Percentiles rank a stretch among this genome's conserved stretches.
Conservation (phyloP, 148 eudicot genomes). For the Drosera capensis region DNA sequence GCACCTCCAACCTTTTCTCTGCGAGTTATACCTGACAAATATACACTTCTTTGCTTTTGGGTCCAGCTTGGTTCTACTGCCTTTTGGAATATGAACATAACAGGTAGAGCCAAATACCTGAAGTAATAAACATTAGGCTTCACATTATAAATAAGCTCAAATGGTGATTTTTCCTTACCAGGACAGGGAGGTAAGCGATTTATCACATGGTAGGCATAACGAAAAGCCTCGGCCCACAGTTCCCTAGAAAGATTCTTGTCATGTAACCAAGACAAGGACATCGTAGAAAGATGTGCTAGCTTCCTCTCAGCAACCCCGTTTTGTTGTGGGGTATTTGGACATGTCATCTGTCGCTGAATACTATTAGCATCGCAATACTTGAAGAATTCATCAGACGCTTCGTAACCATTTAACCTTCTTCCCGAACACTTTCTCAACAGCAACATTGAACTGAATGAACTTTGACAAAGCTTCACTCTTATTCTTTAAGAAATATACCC, state of each 20-base stretch:
- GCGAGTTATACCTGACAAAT: too few species aligned
- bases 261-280: background rate
- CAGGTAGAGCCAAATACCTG: background rate
- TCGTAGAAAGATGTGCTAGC: background rate
- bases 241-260: background rate
- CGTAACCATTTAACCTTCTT: background rate
- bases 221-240: background rate
- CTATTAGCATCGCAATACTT: background rate
- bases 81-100: too few species aligned
- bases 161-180: background rate
- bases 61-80: too few species aligned
- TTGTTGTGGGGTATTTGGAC: background rate
- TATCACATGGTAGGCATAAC: background rate
- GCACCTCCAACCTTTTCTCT: background rate
- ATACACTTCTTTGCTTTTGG: too few species aligned
- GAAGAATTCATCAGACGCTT: background rate
- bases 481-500: background rate
- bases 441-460: background rate
- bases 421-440: background rate
- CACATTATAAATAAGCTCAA: constrained; percentile 1
- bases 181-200: background rate
- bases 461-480: background rate
- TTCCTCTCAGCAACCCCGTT: background rate
- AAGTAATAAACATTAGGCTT: background rate
- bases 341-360: background rate